A percentile compares a stretch with the other conserved stretches of the same genome.
Conservation (phyloP, 208 protist genomes). For the Jaenimonas drosophilae region DNA sequence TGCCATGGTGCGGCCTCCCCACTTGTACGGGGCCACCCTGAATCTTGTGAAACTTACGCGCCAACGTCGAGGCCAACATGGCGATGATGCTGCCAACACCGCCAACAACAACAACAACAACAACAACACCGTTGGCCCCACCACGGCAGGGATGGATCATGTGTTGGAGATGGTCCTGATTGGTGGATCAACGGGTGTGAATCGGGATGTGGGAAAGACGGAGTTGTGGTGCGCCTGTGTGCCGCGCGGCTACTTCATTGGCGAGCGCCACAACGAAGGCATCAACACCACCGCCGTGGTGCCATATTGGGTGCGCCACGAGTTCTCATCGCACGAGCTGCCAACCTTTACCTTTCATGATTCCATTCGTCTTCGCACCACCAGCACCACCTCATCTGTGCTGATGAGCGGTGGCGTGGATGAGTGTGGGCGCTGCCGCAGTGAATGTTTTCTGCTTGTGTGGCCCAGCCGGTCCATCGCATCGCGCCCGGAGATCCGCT, state of each 20-base stretch:
- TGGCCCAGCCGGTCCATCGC: constrained; percentile 15
- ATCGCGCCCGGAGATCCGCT: neutral
- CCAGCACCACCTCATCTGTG: too few relatives aligned
- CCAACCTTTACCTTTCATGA: constrained; percentile 31
- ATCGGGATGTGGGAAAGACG: constrained; percentile 1
- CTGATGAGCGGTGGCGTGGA: constrained; percentile 59
- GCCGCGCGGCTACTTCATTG: too few relatives aligned
- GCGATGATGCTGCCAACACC: too few relatives aligned
- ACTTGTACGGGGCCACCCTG: constrained; percentile 35
- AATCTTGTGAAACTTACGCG: too few relatives aligned
- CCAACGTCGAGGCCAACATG: too few relatives aligned
- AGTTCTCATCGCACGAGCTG: constrained; percentile 30
- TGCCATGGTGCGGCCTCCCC: constrained; percentile 34
- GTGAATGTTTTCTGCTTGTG: constrained; percentile 38
- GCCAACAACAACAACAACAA: too few relatives aligned
- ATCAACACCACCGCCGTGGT: too few relatives aligned
- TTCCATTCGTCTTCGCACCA: constrained; percentile 15
- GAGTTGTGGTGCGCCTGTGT: constrained; percentile 1
- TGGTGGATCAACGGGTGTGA: constrained; percentile 5
- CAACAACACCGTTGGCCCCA: too few relatives aligned
- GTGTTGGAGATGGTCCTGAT: neutral
- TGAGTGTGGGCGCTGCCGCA: constrained; percentile 19
- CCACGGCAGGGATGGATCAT: too few relatives aligned
- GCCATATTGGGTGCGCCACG: constrained; percentile 14
- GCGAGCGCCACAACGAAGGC: too few relatives aligned